Evolutionary conservation across 2,329 filamentous ascomycete genomes (phyloP).

Genomic region (Aspergillus fumigatiaffinis): DNA sequence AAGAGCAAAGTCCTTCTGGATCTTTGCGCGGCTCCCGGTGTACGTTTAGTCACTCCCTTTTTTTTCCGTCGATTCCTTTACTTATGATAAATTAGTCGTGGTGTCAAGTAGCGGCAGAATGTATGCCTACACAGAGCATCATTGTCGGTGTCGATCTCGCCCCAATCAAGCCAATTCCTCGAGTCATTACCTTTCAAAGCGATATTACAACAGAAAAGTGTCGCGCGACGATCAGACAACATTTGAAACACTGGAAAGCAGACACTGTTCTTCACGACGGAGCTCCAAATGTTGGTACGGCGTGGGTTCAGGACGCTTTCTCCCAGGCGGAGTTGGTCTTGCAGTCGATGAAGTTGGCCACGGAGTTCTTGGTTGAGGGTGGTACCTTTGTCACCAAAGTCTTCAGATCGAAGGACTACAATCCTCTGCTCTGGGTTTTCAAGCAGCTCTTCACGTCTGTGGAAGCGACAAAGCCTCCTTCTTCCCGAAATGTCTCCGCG

Average conservation of each 20-base stretch:
- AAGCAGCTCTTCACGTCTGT: slow-evolving; percentile 95
- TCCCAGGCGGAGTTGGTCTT: slow-evolving; percentile 91
- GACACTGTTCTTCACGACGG: slow-evolving; percentile 96
- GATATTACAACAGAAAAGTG: slow-evolving; percentile 98
- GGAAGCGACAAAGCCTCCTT: slow-evolving; percentile 95
- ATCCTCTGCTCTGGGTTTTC: slow-evolving; percentile 92
- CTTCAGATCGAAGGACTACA: slow-evolving; percentile 96
- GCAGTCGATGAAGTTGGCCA: slow-evolving; percentile 87
- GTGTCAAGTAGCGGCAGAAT: slow-evolving; percentile 94
- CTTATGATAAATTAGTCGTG: slow-evolving; percentile 60
- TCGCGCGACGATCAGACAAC: slow-evolving; percentile 78
- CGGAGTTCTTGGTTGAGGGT: slow-evolving; percentile 83
- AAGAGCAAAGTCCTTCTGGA: slow-evolving; percentile 95
- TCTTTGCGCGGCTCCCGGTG: slow-evolving; percentile 93
- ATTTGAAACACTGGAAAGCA: slow-evolving; percentile 94
- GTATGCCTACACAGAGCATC: slow-evolving; percentile 84
- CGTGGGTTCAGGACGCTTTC: slow-evolving; percentile 98
- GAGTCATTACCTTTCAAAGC: slow-evolving; percentile 91
- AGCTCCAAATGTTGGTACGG: slow-evolving; percentile 94
- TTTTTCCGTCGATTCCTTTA: slow-evolving; percentile 1
- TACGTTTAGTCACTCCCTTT: slow-evolving; percentile 42
- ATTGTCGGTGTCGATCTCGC: slow-evolving; percentile 93
- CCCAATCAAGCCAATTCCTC: slow-evolving; percentile 92
- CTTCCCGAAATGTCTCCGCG: slow-evolving; percentile 90
- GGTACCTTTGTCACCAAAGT: slow-evolving; percentile 97